Evolutionary conservation across 2,329 filamentous ascomycete species (phyloP).

Genomic region (Pseudopyrenochaeta lycopersici): DNA sequence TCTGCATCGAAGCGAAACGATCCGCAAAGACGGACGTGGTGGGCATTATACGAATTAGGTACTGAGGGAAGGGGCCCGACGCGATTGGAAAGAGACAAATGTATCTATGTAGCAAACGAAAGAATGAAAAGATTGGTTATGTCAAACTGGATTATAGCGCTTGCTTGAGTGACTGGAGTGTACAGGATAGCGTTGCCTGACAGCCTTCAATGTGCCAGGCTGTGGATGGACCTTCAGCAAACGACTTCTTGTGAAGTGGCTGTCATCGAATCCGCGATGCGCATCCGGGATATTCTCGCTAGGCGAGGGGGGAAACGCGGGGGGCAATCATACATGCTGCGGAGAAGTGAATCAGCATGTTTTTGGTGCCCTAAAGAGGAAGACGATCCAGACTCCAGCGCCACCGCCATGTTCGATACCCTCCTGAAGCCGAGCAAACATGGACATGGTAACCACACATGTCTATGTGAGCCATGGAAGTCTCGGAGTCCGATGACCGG

Average conservation of each 20-base stretch:
- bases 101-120: conserved; percentile 40
- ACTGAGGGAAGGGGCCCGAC: conserved; percentile 16
- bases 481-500: conserved; percentile 36
- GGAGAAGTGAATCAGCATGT: conserved; percentile 2
- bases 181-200: not conserved
- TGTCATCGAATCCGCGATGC: not conserved
- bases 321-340: conserved; percentile 9
- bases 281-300: conserved; percentile 20
- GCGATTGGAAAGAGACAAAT: conserved; percentile 26
- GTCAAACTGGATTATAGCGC: conserved; percentile 11
- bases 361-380: conserved; percentile 8
- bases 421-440: not conserved
- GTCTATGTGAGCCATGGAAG: not conserved
- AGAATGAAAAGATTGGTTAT: conserved; percentile 27
- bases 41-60: conserved; percentile 9
- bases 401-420: not conserved
- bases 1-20: conserved; percentile 23
- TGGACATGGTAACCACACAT: not conserved
- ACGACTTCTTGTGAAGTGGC: not conserved
- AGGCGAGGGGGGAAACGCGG: conserved; percentile 13
- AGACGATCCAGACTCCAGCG: not conserved
- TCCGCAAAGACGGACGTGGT: conserved; percentile 10
- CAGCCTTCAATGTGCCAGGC: not conserved
- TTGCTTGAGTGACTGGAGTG: not conserved
- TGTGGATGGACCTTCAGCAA: not conserved